Base-by-base conservation (phyloP, 306 rosid species). In the Cucumis sativus region DNA sequence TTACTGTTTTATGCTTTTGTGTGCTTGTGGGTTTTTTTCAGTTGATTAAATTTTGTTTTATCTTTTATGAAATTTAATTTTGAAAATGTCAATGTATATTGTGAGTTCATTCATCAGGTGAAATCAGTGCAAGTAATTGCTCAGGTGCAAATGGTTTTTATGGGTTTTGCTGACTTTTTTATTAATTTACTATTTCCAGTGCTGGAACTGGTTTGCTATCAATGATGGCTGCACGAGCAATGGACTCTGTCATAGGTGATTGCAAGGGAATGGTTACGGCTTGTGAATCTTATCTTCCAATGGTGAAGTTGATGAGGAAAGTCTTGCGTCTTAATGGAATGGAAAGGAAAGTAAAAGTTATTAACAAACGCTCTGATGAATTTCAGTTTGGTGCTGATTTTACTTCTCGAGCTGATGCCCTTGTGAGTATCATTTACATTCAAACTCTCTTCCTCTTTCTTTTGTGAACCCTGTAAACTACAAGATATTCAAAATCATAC, bases 261-360 rank as follows among this genome's bases (percentile, higher is more conserved):
- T 74, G 64, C 20, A 55, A 83, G 66, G 93, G 96, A 71, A 82
- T 21, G 77, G 88, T 94, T 12, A 92, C 95, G 10, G 96, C 97
- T 17, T 94, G 98, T 63, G 98, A 94, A 81, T 94, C 97, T 63
- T 94, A 94, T 84, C 97, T 94, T 85, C 98, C 98, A 6, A 94
- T 94, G 98, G 91, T 90, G 78, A 94, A 92, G 88, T 69, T 94
- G 83, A 91, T 94, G 98, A 86, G 77, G 80, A 94, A 87, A 85
- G 96, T 92, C 37, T 20, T 88, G 45, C 90, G 91, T 16, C 59
- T 81, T 74, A 94, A 94, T 72, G 89, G 83, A 10, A 82, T 92
- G 88, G 95, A 89, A 69, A 83, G 83, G 61, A 84, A 83, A 59
- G 87, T 94, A 23, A 86, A 72, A 72, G 84, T 92, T 37, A 74